Evolutionary conservation across 2,329 filamentous ascomycete species (phyloP).

Genomic region (Plectosphaerella plurivora): DNA sequence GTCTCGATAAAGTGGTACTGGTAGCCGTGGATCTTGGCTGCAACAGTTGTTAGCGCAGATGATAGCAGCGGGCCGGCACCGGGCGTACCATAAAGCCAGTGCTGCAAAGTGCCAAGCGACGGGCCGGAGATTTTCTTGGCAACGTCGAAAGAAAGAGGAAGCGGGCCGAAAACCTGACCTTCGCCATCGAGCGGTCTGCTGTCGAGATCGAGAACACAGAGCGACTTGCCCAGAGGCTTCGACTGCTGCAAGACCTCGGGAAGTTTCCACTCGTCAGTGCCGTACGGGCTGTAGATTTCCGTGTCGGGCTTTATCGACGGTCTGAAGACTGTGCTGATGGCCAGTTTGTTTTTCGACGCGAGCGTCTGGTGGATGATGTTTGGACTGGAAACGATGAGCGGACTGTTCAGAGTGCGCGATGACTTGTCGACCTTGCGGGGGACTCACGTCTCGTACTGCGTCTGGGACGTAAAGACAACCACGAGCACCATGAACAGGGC

Average conservation of each 20-base stretch:
- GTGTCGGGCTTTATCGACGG: conserved; percentile 20
- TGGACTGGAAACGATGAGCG: too few species aligned
- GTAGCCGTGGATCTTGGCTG: conserved; percentile 41
- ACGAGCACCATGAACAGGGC: too few species aligned
- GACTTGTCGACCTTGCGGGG: too few species aligned
- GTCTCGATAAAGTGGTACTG: conserved; percentile 40
- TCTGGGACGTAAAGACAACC: too few species aligned
- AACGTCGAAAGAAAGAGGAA: conserved; percentile 29
- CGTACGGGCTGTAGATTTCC: conserved; percentile 20
- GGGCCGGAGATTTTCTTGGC: conserved; percentile 25
- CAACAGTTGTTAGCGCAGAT: neutral
- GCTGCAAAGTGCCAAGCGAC: conserved; percentile 36
- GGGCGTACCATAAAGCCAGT: conserved; percentile 35
- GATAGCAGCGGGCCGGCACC: too few species aligned
- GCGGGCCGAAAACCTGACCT: conserved; percentile 28
- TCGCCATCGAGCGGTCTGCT: conserved; percentile 30
- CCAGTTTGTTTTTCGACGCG: too few species aligned
- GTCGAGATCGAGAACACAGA: conserved; percentile 42
- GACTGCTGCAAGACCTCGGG: conserved; percentile 22
- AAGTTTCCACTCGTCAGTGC: conserved; percentile 26
- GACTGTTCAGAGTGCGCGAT: too few species aligned
- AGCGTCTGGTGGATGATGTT: too few species aligned
- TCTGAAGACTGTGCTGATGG: conserved; percentile 24
- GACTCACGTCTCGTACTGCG: too few species aligned
- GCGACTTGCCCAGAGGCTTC: conserved; percentile 27